Evolutionary conservation across 495 filamentous ascomycete genomes (phyloP), one percentile per base, ranked within the genome.

Genomic region (Astrocystis sublimbata): DNA sequence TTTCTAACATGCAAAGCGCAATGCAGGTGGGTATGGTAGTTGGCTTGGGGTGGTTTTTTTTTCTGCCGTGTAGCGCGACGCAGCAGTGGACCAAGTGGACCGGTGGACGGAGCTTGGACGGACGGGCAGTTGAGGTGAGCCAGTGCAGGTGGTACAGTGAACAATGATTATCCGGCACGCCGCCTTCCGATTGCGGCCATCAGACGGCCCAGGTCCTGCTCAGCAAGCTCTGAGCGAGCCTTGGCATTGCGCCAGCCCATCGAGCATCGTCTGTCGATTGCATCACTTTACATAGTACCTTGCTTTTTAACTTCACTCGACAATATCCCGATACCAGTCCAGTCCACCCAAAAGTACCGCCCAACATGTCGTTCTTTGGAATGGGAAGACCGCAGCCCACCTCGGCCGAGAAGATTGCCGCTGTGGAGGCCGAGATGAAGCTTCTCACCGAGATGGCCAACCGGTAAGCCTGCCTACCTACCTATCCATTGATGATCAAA

Each of bases 371-470:
- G 65, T 96, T 97, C 83, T 89, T 98, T 69, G 85, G 85, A 61
- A 89, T 97, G 77, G 92, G 92, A 76, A 83, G 87, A 66, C 89
- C 92, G 55, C 92, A 97, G 78, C 90, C 92, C 72, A 88, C 92
- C 68, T 96, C 92, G 66, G 94, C 89, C 68, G 86, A 97, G 81
- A 98, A 98, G 83, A 93, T 99, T 74, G 88, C 90, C 62, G 89
- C 90, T 58, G 92, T 96, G 61, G 92, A 98, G 79, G 90, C 89
- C 60, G 94, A 99, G 81, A 80, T 92, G 73, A 94, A 97, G 75
- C 92, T 97, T 79, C 82, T 97, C 38, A 89, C 92, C 42, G 92
- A 97, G 75, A 96, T 97, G 91, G 96, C 96, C 85, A 90, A 89
- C 76, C 87, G 92, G 92, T 97, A 84, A 56, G 73, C 52, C 21